A percentile compares a stretch with the other conserved stretches of the same genome.
Conservation (phyloP, 2,329 filamentous ascomycete species). For the Cordyceps farinosa region DNA sequence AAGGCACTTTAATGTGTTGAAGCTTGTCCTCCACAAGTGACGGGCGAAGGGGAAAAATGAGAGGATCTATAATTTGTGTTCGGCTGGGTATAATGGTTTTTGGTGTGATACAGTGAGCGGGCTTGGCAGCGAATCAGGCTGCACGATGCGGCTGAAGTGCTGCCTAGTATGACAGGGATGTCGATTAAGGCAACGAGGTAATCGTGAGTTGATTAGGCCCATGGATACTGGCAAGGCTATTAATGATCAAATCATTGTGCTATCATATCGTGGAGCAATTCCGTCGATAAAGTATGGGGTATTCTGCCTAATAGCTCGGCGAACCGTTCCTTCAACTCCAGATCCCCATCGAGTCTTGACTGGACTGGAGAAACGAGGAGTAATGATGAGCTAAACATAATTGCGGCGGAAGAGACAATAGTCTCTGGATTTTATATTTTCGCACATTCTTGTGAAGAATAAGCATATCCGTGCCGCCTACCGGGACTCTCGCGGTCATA, state of each 20-base stretch:
- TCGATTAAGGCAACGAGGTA: too few relatives aligned
- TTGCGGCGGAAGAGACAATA: not conserved
- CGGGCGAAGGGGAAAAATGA: not conserved
- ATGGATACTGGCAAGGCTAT: too few relatives aligned
- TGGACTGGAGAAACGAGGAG: not conserved
- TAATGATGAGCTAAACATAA: not conserved
- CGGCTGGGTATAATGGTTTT: not conserved
- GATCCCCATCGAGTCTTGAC: not conserved
- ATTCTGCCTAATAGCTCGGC: not conserved
- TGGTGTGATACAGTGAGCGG: not conserved
- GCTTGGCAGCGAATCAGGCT: too few relatives aligned
- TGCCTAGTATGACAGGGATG: not conserved
- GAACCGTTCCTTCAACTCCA: not conserved
- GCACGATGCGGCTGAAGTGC: not conserved
- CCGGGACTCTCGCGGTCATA: not conserved
- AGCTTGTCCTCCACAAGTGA: not conserved
- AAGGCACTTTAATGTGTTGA: not conserved
- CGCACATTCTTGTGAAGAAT: not conserved
- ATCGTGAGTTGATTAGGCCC: not conserved
- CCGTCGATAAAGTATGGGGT: not conserved
- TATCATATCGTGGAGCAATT: too few relatives aligned
- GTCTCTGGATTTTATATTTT: not conserved
- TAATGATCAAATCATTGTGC: too few relatives aligned
- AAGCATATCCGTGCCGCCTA: not conserved
- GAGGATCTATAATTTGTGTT: not conserved